A percentile compares a stretch with the other conserved stretches of the same genome.
These are phyloP conservation scores for Diplodia mutila DNA, from an alignment of 2,329 filamentous ascomycete species.

Conservation along the genomic window DNA sequence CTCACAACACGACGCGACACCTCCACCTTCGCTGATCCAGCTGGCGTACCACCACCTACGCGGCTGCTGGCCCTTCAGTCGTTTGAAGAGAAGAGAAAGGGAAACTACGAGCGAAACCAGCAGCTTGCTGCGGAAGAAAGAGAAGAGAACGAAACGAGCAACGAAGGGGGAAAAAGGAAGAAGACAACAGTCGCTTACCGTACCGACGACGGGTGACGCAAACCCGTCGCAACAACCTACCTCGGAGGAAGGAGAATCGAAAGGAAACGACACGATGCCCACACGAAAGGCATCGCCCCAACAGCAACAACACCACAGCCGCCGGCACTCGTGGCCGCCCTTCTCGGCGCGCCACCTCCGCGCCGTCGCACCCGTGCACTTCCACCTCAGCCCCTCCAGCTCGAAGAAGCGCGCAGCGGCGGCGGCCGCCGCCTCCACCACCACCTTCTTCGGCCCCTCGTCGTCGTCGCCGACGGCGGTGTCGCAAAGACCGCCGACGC, in stretches of 20 bases:
- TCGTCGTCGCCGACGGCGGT: neutral
- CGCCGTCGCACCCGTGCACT: conserved; percentile 22
- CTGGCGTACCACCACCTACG: too few relatives aligned
- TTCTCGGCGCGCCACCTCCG: conserved; percentile 21
- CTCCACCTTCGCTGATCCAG: too few relatives aligned
- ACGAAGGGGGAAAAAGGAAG: too few relatives aligned
- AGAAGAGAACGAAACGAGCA: too few relatives aligned
- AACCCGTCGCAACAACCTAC: neutral
- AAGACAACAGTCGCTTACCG: too few relatives aligned
- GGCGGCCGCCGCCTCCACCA: neutral
- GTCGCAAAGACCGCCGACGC: neutral
- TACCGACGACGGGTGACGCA: too few relatives aligned
- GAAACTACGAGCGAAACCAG: too few relatives aligned
- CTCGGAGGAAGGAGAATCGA: neutral
- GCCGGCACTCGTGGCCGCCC: conserved; percentile 23
- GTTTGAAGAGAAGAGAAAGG: too few relatives aligned
- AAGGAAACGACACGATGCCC: neutral
- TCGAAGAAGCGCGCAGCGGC: conserved; percentile 6
- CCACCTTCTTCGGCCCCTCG: neutral
- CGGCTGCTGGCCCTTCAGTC: too few relatives aligned
- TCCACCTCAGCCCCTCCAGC: conserved; percentile 19
- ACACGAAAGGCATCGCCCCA: neutral
- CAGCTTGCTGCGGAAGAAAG: too few relatives aligned
- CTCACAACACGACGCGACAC: too few relatives aligned
- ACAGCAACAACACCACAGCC: conserved; percentile 1